Conservation (phyloP, 768 basidiomycete genomes). For the Russula abietina region DNA sequence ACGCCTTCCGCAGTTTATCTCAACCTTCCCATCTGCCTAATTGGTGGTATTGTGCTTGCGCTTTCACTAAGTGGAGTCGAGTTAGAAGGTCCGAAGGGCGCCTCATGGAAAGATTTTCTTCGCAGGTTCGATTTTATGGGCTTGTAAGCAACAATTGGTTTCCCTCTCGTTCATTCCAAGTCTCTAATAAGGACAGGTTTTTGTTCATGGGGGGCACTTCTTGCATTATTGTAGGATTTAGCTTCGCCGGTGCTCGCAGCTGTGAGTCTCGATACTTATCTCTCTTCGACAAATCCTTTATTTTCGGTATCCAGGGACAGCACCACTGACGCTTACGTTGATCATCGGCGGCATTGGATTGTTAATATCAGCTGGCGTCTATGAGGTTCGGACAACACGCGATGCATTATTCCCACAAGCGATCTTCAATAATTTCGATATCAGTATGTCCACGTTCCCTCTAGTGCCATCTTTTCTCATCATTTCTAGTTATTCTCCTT, state of each 20-base stretch:
- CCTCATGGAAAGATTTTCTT: constrained; percentile 52
- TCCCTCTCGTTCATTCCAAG: constrained; percentile 21
- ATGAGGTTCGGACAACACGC: constrained; percentile 60
- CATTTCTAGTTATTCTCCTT: constrained; percentile 53
- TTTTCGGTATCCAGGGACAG: constrained; percentile 45
- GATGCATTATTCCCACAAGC: constrained; percentile 68
- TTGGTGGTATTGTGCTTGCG: constrained; percentile 51
- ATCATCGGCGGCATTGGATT: constrained; percentile 51
- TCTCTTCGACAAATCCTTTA: background rate
- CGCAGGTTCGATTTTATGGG: constrained; percentile 71
- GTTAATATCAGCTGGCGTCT: constrained; percentile 54
- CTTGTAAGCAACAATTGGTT: constrained; percentile 46
- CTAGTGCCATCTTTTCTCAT: constrained; percentile 13
- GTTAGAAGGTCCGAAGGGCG: constrained; percentile 40
- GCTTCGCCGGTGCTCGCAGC: constrained; percentile 59
- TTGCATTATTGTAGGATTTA: constrained; percentile 72
- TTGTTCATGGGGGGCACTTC: constrained; percentile 73
- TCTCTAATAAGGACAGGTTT: constrained; percentile 38
- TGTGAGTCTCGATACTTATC: constrained; percentile 44
- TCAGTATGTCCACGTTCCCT: constrained; percentile 39
- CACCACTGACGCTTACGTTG: constrained; percentile 53
- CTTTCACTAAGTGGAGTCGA: constrained; percentile 55
- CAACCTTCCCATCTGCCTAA: constrained; percentile 68
- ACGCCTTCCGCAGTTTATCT: constrained; percentile 56
- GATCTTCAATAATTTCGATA: constrained; percentile 53